These are phyloP conservation scores for Hypoxylon rickii DNA, from an alignment of 495 filamentous ascomycete species.

Conservation along the genomic window DNA sequence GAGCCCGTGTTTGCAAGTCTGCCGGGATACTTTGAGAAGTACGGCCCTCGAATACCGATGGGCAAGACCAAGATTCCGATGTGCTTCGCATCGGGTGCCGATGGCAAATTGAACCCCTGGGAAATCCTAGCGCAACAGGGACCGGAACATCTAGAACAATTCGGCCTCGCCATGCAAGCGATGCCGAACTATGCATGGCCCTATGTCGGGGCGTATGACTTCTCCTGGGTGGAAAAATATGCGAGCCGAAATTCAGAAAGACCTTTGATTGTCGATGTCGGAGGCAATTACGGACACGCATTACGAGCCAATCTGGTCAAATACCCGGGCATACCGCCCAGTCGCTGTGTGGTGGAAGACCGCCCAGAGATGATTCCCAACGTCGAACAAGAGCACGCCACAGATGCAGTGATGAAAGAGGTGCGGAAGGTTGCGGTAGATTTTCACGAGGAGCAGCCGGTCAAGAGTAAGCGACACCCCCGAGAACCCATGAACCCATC, in stretches of 20 bases:
- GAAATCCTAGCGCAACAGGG: conserved; percentile 28
- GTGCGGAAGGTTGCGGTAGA: conserved; percentile 36
- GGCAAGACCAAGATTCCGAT: conserved; percentile 36
- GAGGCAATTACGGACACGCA: conserved; percentile 42
- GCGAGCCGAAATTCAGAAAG: conserved; percentile 11
- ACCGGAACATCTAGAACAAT: conserved; percentile 18
- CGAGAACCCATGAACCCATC: no score
- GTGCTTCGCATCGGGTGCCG: conserved; percentile 26
- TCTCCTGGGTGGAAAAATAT: conserved; percentile 25
- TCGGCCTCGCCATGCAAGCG: conserved; percentile 35
- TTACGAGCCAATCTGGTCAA: conserved; percentile 29
- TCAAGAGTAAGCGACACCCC: conserved; percentile 37
- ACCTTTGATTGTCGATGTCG: conserved; percentile 41
- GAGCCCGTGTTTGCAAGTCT: conserved; percentile 29
- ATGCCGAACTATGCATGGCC: conserved; percentile 34
- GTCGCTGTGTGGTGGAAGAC: conserved; percentile 41
- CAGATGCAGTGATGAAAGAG: conserved; percentile 26
- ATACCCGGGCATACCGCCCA: conserved; percentile 27
- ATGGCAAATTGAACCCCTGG: conserved; percentile 33
- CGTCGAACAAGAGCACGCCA: conserved; percentile 4
- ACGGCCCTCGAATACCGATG: conserved; percentile 38
- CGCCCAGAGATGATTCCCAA: conserved; percentile 32
- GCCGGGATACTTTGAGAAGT: conserved; percentile 40
- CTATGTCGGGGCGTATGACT: conserved; percentile 41
- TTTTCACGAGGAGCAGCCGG: conserved; percentile 38